Evolutionary conservation across 2,329 filamentous ascomycete species (phyloP).

Genomic region (Fusarium miscanthi): DNA sequence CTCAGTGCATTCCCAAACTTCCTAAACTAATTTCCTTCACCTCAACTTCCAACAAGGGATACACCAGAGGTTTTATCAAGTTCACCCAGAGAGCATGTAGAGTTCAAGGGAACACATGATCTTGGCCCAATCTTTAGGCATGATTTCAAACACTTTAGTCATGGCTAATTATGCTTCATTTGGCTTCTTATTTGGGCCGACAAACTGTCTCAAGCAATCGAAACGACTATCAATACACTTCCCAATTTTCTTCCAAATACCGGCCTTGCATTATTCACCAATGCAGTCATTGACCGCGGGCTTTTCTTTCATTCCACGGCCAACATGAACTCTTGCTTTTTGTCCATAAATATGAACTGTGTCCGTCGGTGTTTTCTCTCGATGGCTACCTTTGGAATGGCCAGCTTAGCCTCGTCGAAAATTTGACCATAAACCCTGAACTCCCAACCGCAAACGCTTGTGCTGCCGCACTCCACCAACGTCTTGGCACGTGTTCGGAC

Average conservation of each 20-base stretch:
- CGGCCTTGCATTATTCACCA: slow-evolving; percentile 6
- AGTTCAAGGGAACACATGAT: not conserved
- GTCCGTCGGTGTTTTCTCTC: slow-evolving; percentile 17
- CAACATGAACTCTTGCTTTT: slow-evolving; percentile 31
- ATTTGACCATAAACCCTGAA: slow-evolving; percentile 39
- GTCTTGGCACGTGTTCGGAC: slow-evolving; percentile 30
- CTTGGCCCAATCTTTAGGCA: not conserved
- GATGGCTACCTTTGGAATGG: slow-evolving; percentile 13
- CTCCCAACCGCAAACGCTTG: slow-evolving; percentile 45
- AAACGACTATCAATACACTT: slow-evolving; percentile 34
- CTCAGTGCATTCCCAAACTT: not conserved
- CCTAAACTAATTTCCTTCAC: not conserved
- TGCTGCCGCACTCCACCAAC: slow-evolving; percentile 38
- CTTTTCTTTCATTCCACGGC: slow-evolving; percentile 13
- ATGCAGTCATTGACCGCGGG: slow-evolving; percentile 9
- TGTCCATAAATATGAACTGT: slow-evolving; percentile 27
- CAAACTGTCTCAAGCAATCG: slow-evolving; percentile 17
- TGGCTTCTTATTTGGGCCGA: slow-evolving; percentile 17
- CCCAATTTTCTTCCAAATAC: slow-evolving; percentile 9
- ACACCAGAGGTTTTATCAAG: not conserved
- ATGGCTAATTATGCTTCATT: slow-evolving; percentile 20
- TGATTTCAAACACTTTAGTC: not conserved
- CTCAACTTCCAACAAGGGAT: slow-evolving; percentile 1
- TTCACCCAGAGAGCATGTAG: not conserved
- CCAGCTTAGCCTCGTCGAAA: slow-evolving; percentile 27